These are phyloP conservation scores for Filosporella fistucella DNA, from an alignment of 495 filamentous ascomycete species.

Conservation along the genomic window DNA sequence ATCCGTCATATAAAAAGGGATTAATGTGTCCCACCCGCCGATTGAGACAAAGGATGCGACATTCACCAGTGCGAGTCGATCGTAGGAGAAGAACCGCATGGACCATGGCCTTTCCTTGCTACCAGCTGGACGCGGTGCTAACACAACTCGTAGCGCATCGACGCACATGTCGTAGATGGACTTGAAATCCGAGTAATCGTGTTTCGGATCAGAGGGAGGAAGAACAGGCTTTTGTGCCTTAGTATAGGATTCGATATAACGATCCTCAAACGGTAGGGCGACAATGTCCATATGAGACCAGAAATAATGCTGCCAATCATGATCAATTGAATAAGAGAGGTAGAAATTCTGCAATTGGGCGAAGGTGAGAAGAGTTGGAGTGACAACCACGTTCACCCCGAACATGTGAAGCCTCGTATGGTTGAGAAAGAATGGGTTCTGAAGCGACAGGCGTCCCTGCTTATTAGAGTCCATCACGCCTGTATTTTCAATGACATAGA, in stretches of 20 bases:
- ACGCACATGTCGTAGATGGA: slow-evolving; percentile 47
- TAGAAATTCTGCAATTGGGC: slow-evolving; percentile 63
- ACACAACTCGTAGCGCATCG: slow-evolving; percentile 33
- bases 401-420: slow-evolving; percentile 46
- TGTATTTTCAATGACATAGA: slow-evolving; percentile 61
- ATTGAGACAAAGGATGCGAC: slow-evolving; percentile 44
- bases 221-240: background rate
- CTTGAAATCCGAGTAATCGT: slow-evolving; percentile 37
- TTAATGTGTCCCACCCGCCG: slow-evolving; percentile 56
- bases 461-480: slow-evolving; percentile 53
- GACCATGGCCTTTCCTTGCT: slow-evolving; percentile 34
- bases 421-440: slow-evolving; percentile 61
- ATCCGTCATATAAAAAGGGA: slow-evolving; percentile 56
- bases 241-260: slow-evolving; percentile 17
- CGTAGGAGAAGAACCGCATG: slow-evolving; percentile 52
- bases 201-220: slow-evolving; percentile 22
- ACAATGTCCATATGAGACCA: slow-evolving; percentile 56
- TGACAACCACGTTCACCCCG: slow-evolving; percentile 52
- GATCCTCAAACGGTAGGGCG: slow-evolving; percentile 48
- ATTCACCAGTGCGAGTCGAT: slow-evolving; percentile 55
- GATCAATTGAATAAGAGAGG: slow-evolving; percentile 39
- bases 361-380: slow-evolving; percentile 55
- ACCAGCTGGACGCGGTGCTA: slow-evolving; percentile 18
- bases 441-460: slow-evolving; percentile 43
- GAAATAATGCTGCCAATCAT: slow-evolving; percentile 50